Conservation (phyloP, 192 early-diverging fungal species). For the Entomortierella beljakovae region DNA sequence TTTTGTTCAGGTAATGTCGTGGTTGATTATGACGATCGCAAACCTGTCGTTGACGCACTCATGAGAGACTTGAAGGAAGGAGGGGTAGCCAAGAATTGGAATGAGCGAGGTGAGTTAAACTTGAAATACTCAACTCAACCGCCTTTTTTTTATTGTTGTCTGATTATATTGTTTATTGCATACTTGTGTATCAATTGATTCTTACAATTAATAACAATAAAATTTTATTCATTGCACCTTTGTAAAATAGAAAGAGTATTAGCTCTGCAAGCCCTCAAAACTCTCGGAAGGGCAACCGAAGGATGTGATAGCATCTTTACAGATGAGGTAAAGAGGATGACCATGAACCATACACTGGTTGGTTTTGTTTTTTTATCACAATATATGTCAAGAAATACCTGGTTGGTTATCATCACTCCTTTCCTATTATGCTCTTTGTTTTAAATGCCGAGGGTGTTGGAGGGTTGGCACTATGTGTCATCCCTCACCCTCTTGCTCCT, state of each 20-base stretch:
- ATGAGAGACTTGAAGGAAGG: slow-evolving; percentile 49
- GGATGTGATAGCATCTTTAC: slow-evolving; percentile 71
- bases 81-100: slow-evolving; percentile 36
- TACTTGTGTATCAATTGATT: too few species aligned
- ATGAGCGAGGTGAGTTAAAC: slow-evolving; percentile 25
- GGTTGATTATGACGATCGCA: slow-evolving; percentile 23
- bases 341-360: not conserved
- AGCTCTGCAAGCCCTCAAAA: slow-evolving; percentile 68
- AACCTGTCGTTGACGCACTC: slow-evolving; percentile 29
- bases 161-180: too few species aligned
- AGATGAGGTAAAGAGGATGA: slow-evolving; percentile 59
- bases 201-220: not conserved
- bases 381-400: too few species aligned
- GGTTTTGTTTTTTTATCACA: too few species aligned
- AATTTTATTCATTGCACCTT: not conserved
- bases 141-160: too few species aligned
- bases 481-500: too few species aligned
- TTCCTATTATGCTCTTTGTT: too few species aligned
- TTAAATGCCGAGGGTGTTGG: too few species aligned
- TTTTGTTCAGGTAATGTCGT: slow-evolving; percentile 22
- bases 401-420: too few species aligned
- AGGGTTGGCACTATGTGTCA: too few species aligned
- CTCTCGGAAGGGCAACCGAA: slow-evolving; percentile 65
- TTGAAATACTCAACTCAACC: not conserved
- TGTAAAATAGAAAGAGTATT: slow-evolving; percentile 54